phyloP scores from a whole-genome alignment of 2,329 filamentous ascomycete genomes.

The Phaeosphaeria sp. region DNA sequence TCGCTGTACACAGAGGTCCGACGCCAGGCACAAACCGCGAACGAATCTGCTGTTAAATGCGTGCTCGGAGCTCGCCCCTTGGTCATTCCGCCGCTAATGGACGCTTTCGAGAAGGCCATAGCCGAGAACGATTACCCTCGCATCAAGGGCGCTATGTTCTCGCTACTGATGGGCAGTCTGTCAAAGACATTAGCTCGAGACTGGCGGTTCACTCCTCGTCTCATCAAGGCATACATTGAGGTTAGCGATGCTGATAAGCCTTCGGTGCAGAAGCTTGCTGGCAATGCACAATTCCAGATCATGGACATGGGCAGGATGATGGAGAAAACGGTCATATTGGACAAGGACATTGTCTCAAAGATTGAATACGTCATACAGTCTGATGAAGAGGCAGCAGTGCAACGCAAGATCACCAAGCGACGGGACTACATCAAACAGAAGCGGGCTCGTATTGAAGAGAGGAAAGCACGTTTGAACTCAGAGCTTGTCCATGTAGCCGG shows the following conservation, averaged over 20 bases:
- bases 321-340: slow-evolving; percentile 83
- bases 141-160: slow-evolving; percentile 95
- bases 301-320: slow-evolving; percentile 91
- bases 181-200: slow-evolving; percentile 87
- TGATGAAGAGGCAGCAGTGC: slow-evolving; percentile 63
- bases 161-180: slow-evolving; percentile 85
- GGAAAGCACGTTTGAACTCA: slow-evolving; percentile 79
- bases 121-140: slow-evolving; percentile 82
- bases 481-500: slow-evolving; percentile 81
- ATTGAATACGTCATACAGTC: slow-evolving; percentile 57
- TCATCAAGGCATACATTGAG: slow-evolving; percentile 88
- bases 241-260: slow-evolving; percentile 91
- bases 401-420: slow-evolving; percentile 67
- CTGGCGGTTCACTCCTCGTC: slow-evolving; percentile 92
- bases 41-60: slow-evolving; percentile 91
- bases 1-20: slow-evolving; percentile 95
- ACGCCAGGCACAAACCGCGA: slow-evolving; percentile 88
- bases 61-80: slow-evolving; percentile 86
- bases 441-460: slow-evolving; percentile 77
- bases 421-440: slow-evolving; percentile 78
- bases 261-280: slow-evolving; percentile 89
- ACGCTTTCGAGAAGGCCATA: slow-evolving; percentile 78
- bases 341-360: slow-evolving; percentile 72
- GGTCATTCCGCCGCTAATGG: slow-evolving; percentile 86
- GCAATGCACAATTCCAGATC: slow-evolving; percentile 80